These are phyloP conservation scores for Chaetomium sp. DNA, from an alignment of 2,329 filamentous ascomycete genomes.

Conservation along the genomic window DNA sequence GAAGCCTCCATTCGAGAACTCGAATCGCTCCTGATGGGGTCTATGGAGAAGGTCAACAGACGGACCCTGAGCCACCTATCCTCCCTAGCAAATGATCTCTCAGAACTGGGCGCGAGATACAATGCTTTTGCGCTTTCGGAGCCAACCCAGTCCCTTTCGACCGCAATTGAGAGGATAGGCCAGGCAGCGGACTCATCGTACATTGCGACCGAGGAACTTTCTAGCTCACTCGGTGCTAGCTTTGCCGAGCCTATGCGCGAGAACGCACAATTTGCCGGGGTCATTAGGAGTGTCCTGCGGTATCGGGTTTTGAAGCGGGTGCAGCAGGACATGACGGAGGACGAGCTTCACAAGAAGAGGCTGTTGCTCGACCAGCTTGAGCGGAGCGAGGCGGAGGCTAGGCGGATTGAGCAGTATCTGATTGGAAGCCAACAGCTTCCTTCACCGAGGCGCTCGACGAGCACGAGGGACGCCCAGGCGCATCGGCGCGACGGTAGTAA, in stretches of 20 bases:
- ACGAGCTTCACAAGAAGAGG: conserved; percentile 85
- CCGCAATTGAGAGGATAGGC: conserved; percentile 88
- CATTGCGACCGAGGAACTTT: conserved; percentile 88
- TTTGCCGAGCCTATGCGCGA: conserved; percentile 98
- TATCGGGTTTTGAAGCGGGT: conserved; percentile 91
- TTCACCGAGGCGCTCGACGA: conserved; percentile 62
- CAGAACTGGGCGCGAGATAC: conserved; percentile 89
- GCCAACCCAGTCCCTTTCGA: conserved; percentile 77
- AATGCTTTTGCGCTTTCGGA: conserved; percentile 96
- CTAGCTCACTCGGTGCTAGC: conserved; percentile 77
- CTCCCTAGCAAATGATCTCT: conserved; percentile 76
- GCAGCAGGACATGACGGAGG: conserved; percentile 94
- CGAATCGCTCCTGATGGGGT: conserved; percentile 79
- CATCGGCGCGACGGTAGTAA: conserved; percentile 50
- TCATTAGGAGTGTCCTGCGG: conserved; percentile 80
- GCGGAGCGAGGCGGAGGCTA: conserved; percentile 84
- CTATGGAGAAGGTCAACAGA: conserved; percentile 95
- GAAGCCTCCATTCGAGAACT: conserved; percentile 88
- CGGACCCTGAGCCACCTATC: conserved; percentile 81
- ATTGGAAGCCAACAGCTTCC: conserved; percentile 61
- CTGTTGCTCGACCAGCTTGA: conserved; percentile 81
- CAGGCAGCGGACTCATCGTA: conserved; percentile 96
- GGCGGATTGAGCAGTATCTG: conserved; percentile 88
- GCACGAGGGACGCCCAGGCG: conserved; percentile 44
- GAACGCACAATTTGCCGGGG: conserved; percentile 92